Base-by-base conservation (phyloP, 148 eudicot genomes). In the Rhododendron vialii region DNA sequence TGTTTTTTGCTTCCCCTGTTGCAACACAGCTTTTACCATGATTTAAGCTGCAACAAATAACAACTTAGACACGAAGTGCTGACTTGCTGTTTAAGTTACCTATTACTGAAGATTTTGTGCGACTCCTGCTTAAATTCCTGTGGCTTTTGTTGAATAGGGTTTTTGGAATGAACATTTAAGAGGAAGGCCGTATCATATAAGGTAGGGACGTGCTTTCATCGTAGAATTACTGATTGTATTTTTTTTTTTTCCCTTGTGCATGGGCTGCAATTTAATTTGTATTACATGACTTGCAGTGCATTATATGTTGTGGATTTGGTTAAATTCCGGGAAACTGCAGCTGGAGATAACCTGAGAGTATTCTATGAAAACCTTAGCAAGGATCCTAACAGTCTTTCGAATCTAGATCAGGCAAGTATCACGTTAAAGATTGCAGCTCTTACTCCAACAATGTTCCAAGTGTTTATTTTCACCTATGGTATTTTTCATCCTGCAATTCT, bases 111-210 rank as follows among this genome's bases (percentile, higher is more conserved):
- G 28, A 57, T 13, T 71, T 71, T 4, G 43, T 86, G 50, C 24
- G 2, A 43, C 57, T 36, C 71, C 53, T 38, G 75, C 57, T 43
- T 67, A 61, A 81, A 47, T 82, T 63, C 18, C 55, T 43, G 5
- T 78, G 41, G 48, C 82, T 82, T 78, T 26, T 78, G 74, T 67
- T 65, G 76, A 43, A 84, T 92, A 96, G 99, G 99, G 99, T 84
- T 96, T 96, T 87, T 96, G 99, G 99, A 96, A 89, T 89, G 99
- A 96, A 80, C 99, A 96, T 88, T 89, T 96, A 84, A 92, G 98
- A 84, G 99, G 99, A 85, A 96, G 89, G 82, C 98, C 99, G 11
- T 96, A 96, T 91, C 99, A 96, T 86, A 96, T 96, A 83, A 96
- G 99, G 99, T 95, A 86, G 48, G 79, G 45, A 74, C 82, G 38